These are phyloP conservation scores for Tuber brumale DNA, from an alignment of 495 filamentous ascomycete genomes.

Conservation along the genomic window DNA sequence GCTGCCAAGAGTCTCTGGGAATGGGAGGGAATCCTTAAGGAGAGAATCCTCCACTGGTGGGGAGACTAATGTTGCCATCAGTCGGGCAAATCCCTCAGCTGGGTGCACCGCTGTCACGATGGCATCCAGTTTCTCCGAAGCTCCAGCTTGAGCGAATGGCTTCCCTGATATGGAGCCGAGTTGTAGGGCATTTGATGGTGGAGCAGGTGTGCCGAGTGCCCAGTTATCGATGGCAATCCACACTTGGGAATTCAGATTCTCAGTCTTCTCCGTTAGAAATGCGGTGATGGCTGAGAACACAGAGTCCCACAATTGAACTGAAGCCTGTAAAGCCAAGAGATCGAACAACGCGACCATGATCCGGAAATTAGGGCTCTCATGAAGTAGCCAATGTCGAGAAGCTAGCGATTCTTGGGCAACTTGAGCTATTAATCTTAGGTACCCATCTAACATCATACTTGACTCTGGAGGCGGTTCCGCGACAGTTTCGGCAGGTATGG, in stretches of 20 bases:
- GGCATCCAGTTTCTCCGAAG: conserved; percentile 37
- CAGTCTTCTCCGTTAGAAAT: conserved; percentile 38
- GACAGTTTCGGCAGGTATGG: conserved; percentile 44
- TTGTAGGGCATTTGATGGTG: conserved; percentile 26
- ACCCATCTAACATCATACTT: conserved; percentile 85
- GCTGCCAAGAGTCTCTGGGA: conserved; percentile 79
- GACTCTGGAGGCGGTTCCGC: conserved; percentile 76
- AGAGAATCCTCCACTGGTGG: conserved; percentile 54
- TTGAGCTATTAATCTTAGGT: conserved; percentile 78
- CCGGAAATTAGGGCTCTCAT: conserved; percentile 53
- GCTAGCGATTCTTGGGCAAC: conserved; percentile 62
- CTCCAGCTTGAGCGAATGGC: conserved; percentile 30
- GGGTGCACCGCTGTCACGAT: conserved; percentile 40
- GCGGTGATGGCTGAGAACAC: conserved; percentile 41
- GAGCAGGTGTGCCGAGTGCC: conserved; percentile 31
- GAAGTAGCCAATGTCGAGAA: conserved; percentile 51
- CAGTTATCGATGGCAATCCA: conserved; percentile 39
- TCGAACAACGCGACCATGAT: conserved; percentile 36
- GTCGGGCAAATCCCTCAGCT: conserved; percentile 65
- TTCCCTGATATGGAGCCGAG: conserved; percentile 27
- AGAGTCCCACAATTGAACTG: conserved; percentile 41
- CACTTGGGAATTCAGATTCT: conserved; percentile 29
- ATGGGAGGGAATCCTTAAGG: conserved; percentile 69
- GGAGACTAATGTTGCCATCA: conserved; percentile 61
- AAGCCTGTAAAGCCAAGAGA: conserved; percentile 35